phyloP scores from a whole-genome alignment of 2,329 filamentous ascomycete species.

The Paracoccidioides lutzii region DNA sequence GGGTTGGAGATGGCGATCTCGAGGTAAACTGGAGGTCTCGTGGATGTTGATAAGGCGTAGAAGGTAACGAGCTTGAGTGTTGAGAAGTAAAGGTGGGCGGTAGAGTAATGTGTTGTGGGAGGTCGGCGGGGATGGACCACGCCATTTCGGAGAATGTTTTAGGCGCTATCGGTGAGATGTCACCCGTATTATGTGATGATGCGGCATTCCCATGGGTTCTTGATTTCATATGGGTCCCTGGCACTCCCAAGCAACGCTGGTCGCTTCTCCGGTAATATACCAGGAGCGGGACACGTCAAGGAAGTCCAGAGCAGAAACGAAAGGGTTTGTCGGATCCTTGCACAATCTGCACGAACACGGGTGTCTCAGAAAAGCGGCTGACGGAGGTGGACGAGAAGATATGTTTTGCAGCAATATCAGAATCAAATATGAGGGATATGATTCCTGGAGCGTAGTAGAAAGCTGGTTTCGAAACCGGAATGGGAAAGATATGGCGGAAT shows the following conservation, averaged over 20 bases:
- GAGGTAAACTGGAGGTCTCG: constrained; percentile 72
- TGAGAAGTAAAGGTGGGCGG: constrained; percentile 43
- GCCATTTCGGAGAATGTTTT: constrained; percentile 29
- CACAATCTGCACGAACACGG: neutral
- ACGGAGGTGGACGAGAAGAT: neutral
- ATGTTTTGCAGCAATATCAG: neutral
- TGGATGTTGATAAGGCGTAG: constrained; percentile 80
- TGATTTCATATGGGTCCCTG: constrained; percentile 30
- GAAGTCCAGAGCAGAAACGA: neutral
- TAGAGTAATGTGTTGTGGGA: constrained; percentile 24
- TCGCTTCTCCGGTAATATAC: constrained; percentile 4
- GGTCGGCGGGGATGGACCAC: constrained; percentile 26
- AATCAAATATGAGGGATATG: neutral
- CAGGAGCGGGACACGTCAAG: neutral
- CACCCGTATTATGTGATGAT: constrained; percentile 27
- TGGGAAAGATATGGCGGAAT: neutral
- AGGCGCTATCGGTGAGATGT: constrained; percentile 31
- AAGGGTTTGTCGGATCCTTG: neutral
- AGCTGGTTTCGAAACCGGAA: neutral
- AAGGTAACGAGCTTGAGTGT: constrained; percentile 81
- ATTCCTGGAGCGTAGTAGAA: neutral
- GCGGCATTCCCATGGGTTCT: constrained; percentile 32
- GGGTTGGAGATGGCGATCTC: constrained; percentile 66
- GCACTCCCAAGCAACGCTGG: constrained; percentile 21
- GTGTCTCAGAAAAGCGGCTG: neutral